These are phyloP conservation scores for Gardenia jasminoides DNA, from an alignment of 257 asterid genomes.

Conservation along the genomic window DNA sequence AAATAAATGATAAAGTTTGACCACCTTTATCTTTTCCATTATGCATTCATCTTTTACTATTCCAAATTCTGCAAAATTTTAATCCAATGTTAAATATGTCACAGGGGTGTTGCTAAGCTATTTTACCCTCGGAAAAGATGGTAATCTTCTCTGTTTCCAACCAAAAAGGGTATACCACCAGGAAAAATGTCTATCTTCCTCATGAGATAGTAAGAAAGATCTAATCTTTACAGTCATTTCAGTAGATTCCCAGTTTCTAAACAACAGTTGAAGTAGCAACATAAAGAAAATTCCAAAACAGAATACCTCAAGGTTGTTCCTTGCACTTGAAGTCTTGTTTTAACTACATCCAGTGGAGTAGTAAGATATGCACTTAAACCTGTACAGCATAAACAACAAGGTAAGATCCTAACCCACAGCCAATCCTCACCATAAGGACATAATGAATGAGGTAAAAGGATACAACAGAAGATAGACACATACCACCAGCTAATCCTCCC, in stretches of 20 bases:
- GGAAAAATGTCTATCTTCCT: not conserved
- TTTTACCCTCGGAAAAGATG: not conserved
- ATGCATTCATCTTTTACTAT: not conserved
- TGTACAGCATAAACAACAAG: constrained; percentile 20
- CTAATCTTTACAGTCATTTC: not conserved
- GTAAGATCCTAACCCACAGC: constrained; percentile 1
- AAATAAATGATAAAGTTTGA: not conserved
- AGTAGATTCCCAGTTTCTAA: not conserved
- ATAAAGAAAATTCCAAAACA: not conserved
- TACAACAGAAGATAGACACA: constrained; percentile 11
- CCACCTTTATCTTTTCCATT: not conserved
- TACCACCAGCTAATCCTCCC: constrained; percentile 89
- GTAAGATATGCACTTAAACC: constrained; percentile 85
- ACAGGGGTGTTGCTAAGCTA: too few species aligned
- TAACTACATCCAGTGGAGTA: constrained; percentile 79
- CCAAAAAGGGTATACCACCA: not conserved
- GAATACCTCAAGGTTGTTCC: constrained; percentile 58
- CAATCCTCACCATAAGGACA: not conserved
- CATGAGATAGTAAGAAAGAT: not conserved
- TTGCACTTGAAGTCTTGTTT: constrained; percentile 84
- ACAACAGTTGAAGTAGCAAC: not conserved
- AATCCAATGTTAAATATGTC: not conserved
- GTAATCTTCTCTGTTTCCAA: not conserved
- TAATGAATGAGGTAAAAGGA: not conserved
- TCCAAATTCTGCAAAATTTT: not conserved